phyloP scores from a whole-genome alignment of 164 flowering plant genomes.

The Piper longum region DNA sequence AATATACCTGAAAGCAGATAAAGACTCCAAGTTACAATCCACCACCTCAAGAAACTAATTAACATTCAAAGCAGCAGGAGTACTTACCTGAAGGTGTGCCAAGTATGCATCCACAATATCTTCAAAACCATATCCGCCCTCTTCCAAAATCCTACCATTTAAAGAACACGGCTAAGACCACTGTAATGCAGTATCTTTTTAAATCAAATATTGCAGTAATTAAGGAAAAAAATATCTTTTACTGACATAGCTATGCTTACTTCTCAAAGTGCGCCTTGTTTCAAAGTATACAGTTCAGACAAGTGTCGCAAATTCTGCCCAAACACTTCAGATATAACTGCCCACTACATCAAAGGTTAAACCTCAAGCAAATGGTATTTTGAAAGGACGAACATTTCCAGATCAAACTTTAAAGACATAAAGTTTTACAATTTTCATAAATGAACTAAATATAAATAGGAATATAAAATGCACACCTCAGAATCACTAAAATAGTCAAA shows the following conservation, averaged over 20 bases:
- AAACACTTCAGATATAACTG: slow-evolving; percentile 54
- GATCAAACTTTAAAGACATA: neutral
- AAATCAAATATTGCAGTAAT: neutral
- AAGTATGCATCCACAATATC: slow-evolving; percentile 81
- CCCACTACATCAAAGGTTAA: slow-evolving; percentile 45
- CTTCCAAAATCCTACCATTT: slow-evolving; percentile 38
- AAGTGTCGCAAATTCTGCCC: slow-evolving; percentile 80
- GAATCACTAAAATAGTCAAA: slow-evolving; percentile 60
- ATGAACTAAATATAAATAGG: neutral
- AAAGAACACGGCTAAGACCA: slow-evolving; percentile 1
- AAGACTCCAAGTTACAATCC: neutral
- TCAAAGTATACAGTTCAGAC: slow-evolving; percentile 78
- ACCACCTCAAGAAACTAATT: neutral
- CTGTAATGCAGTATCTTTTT: neutral
- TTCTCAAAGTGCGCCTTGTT: slow-evolving; percentile 34
- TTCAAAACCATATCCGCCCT: slow-evolving; percentile 43
- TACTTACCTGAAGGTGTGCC: slow-evolving; percentile 72
- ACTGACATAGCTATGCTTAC: slow-evolving; percentile 6
- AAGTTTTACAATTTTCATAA: no score
- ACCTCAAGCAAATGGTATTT: neutral
- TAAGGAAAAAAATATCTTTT: neutral
- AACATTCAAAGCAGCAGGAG: neutral
- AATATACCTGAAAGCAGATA: no score
- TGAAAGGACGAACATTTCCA: neutral
- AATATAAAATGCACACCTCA: slow-evolving; percentile 43